Evolutionary conservation across 2,329 filamentous ascomycete genomes (phyloP).

Genomic region (Curvularia lunata): DNA sequence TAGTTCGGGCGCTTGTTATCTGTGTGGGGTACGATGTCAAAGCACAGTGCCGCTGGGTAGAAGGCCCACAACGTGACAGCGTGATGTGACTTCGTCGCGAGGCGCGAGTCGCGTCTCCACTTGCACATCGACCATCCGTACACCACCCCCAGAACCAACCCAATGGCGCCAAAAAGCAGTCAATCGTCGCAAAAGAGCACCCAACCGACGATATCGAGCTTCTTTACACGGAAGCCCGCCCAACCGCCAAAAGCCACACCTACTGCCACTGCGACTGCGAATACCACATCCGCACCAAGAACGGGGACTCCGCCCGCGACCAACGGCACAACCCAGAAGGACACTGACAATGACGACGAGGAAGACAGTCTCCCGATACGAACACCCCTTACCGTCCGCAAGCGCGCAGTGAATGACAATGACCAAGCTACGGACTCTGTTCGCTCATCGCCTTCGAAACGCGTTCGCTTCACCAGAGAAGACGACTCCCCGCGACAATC

Average conservation of each 20-base stretch:
- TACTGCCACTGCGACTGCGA: constrained; percentile 10
- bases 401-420: constrained; percentile 48
- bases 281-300: constrained; percentile 17
- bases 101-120: constrained; percentile 22
- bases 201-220: constrained; percentile 84
- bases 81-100: constrained; percentile 24
- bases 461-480: constrained; percentile 35
- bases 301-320: constrained; percentile 31
- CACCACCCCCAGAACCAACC: constrained; percentile 9
- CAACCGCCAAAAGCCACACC: constrained; percentile 39
- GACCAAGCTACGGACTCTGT: constrained; percentile 42
- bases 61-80: constrained; percentile 27
- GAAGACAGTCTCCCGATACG: constrained; percentile 23
- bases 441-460: constrained; percentile 48
- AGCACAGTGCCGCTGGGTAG: background rate
- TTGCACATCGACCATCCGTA: constrained; percentile 14
- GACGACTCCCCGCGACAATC: constrained; percentile 30
- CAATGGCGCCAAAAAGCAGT: constrained; percentile 49
- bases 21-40: background rate
- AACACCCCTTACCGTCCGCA: constrained; percentile 22
- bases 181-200: constrained; percentile 61
- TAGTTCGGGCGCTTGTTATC: background rate
- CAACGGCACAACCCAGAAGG: constrained; percentile 8
- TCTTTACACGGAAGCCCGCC: constrained; percentile 66
- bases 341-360: constrained; percentile 15